Conservation (phyloP, 2,329 filamentous ascomycete species). For the Pseudogymnoascus sp. region DNA sequence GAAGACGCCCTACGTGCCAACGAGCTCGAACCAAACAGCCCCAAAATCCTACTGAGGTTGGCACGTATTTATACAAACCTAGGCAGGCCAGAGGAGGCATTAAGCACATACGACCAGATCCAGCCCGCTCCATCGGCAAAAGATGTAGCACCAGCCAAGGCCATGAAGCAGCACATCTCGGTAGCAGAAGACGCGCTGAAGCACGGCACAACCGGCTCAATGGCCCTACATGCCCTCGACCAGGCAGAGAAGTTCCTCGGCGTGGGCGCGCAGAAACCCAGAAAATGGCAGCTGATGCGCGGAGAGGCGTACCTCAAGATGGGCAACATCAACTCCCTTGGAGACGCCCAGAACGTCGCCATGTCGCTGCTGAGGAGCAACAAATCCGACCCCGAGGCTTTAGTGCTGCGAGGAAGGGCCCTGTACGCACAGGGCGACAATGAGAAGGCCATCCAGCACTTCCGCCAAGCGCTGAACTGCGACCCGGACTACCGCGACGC, state of each 20-base stretch:
- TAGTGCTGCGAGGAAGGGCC: conserved; percentile 80
- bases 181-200: conserved; percentile 72
- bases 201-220: conserved; percentile 72
- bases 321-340: conserved; percentile 79
- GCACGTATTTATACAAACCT: conserved; percentile 85
- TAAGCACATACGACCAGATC: conserved; percentile 75
- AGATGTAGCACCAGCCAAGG: conserved; percentile 74
- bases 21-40: conserved; percentile 75
- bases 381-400: conserved; percentile 84
- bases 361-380: conserved; percentile 82
- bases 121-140: conserved; percentile 73
- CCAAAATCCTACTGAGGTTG: conserved; percentile 81
- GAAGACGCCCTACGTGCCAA: conserved; percentile 80
- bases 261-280: conserved; percentile 65
- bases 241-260: conserved; percentile 80
- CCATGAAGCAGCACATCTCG: conserved; percentile 75
- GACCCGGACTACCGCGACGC: conserved; percentile 89
- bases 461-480: conserved; percentile 80
- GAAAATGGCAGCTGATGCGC: conserved; percentile 90
- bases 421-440: conserved; percentile 91
- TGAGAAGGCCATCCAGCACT: conserved; percentile 86
- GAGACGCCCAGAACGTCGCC: conserved; percentile 86
- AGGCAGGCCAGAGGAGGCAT: conserved; percentile 78
- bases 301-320: conserved; percentile 91
- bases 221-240: conserved; percentile 87